Conservation (phyloP, 1,139 yeast genomes). For the Scheffersomyces insectosa region DNA sequence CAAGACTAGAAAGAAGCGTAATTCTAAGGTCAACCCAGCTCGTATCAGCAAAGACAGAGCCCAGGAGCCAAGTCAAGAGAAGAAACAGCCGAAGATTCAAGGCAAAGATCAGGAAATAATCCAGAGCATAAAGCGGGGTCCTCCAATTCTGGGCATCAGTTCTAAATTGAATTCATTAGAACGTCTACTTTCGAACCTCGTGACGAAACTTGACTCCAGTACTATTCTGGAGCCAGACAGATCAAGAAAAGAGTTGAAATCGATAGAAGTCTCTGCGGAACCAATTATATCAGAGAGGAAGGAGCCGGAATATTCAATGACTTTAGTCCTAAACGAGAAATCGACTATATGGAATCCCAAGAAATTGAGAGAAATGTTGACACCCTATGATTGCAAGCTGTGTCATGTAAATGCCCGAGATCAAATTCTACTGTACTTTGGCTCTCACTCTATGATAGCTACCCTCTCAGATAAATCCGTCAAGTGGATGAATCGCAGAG, state of each 20-base stretch:
- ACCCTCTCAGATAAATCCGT: conserved; percentile 8
- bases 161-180: conserved; percentile 13
- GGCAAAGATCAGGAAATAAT: no score
- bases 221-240: not conserved
- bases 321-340: not conserved
- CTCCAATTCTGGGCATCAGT: conserved; percentile 7
- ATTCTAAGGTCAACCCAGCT: conserved; percentile 4
- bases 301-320: not conserved
- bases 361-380: not conserved
- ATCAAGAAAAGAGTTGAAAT: not conserved
- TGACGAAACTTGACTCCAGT: conserved; percentile 6
- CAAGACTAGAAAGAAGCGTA: conserved; percentile 16
- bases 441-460: conserved; percentile 9
- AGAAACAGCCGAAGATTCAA: no score
- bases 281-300: not conserved
- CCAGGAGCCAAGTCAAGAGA: not conserved
- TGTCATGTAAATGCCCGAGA: not conserved
- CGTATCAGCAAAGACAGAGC: not conserved
- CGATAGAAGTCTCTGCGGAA: not conserved
- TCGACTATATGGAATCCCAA: not conserved
- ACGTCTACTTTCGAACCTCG: conserved; percentile 7
- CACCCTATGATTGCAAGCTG: not conserved
- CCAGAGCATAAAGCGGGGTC: no score
- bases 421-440: conserved; percentile 6
- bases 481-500: conserved; percentile 6